phyloP scores from a whole-genome alignment of 169 alveolate species.

The Plasmodium adleri region DNA sequence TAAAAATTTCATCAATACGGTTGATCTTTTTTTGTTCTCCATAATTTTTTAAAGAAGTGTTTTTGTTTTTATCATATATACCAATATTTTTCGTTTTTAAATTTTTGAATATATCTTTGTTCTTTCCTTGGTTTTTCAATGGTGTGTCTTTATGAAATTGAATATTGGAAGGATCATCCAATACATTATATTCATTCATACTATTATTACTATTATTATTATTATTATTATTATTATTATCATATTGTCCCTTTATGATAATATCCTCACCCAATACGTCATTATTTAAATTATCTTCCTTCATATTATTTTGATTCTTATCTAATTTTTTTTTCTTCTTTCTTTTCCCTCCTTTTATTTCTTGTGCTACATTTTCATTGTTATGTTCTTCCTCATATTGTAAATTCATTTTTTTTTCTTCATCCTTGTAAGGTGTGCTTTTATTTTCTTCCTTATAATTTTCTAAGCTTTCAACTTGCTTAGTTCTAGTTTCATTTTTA shows the following conservation, averaged over 20 bases:
- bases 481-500: slow-evolving; percentile 10
- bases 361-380: background rate
- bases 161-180: no score
- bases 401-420: background rate
- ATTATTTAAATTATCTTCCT: background rate
- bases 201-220: background rate
- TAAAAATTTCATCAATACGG: slow-evolving; percentile 74
- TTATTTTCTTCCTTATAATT: background rate
- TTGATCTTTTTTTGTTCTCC: slow-evolving; percentile 26
- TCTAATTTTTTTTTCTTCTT: slow-evolving; percentile 3
- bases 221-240: background rate
- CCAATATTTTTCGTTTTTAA: slow-evolving; percentile 1
- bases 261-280: no score
- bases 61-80: slow-evolving; percentile 20
- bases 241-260: background rate
- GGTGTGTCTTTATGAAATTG: no score
- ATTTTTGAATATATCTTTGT: slow-evolving; percentile 5
- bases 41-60: slow-evolving; percentile 4
- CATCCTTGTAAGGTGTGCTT: background rate
- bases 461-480: background rate
- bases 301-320: slow-evolving; percentile 2
- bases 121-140: background rate
- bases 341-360: background rate
- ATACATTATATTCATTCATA: slow-evolving; percentile 1
- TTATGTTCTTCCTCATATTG: background rate